A percentile compares a stretch with the other conserved stretches of the same genome.
phyloP scores from a whole-genome alignment of 2,329 filamentous ascomycete species.

The Mycosphaerella sp. region DNA sequence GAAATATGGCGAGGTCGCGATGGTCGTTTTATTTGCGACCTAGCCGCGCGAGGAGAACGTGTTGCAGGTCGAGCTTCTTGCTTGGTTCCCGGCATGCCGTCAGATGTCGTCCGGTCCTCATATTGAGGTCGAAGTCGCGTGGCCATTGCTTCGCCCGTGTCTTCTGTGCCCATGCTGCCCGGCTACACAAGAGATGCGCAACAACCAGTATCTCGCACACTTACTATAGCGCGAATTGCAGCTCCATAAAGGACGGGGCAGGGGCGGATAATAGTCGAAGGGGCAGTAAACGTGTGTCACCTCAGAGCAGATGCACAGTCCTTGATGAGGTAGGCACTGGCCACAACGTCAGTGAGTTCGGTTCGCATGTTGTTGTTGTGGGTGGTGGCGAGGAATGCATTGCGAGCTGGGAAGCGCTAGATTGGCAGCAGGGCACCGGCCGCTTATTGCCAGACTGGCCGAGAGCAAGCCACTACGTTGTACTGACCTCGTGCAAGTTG shows the following conservation, averaged over 20 bases:
- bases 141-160: not conserved
- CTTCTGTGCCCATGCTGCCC: not conserved
- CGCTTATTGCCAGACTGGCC: not conserved
- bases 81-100: conserved; percentile 3
- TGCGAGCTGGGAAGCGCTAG: conserved; percentile 1
- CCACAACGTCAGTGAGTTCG: conserved; percentile 11
- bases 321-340: conserved; percentile 5
- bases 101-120: conserved; percentile 4
- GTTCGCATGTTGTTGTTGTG: conserved; percentile 3
- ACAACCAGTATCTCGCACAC: not conserved
- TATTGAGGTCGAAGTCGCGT: conserved; percentile 5
- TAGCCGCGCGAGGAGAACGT: conserved; percentile 1
- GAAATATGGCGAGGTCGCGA: conserved; percentile 6
- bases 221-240: conserved; percentile 1
- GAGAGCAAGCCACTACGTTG: not conserved
- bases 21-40: conserved; percentile 4
- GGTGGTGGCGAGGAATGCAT: conserved; percentile 16
- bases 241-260: conserved; percentile 1
- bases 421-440: not conserved
- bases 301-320: not conserved
- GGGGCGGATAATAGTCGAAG: conserved; percentile 2
- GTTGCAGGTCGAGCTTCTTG: conserved; percentile 10
- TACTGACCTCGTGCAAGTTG: conserved; percentile 1
- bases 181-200: not conserved
- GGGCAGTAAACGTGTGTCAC: not conserved